Base-by-base conservation (phyloP, 208 protist species). In the Crithidia thermophila region DNA sequence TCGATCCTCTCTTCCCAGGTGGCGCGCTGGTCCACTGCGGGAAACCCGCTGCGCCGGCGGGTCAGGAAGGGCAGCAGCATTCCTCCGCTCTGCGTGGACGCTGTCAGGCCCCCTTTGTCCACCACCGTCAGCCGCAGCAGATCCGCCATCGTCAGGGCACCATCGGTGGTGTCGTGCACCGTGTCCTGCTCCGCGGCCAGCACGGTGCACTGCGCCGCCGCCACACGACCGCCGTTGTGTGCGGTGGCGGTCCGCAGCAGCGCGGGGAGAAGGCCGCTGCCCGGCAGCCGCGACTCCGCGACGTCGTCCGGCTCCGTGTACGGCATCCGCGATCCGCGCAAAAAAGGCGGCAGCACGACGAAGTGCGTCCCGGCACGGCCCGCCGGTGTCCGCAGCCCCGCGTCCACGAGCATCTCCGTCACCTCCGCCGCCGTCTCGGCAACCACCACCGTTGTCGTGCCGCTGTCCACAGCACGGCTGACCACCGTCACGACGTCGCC, bases 181-280 rank as follows among this genome's bases (percentile, higher is more conserved):
- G n/a, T n/a, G n/a, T n/a, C n/a, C n/a, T n/a, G n/a, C n/a, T n/a
- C n/a, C n/a, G n/a, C n/a, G n/a, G n/a, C 49, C 11, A 79, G 40
- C 23, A 80, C 43, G 23, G 62, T 71, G 49, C 75, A 80, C 57
- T 80, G 75, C 20, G 72, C 75, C 14, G 62, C 75, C 8, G 62
- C 59, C 55, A 80, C 75, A 34, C 75, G 75, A 14, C 75, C 75
- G n/a, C 67, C 53, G 62, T 80, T 80, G 39, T 42, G 62, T n/a
- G 31, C 25, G 39, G 49, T 68, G 18, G 68, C 55, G 7, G 61
- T 72, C 43, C 39, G 20, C 37, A 80, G 55, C 40, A 80, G 59
- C 39, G 62, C 53, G 37, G 70, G 63, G 33, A 80, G 34, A 27
- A 67, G 61, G 25, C 61, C 61, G 2, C 18, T 49, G 21, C 61